Evolutionary conservation across 1,284 basidiomycete genomes (phyloP).

Genomic region (Moesziomyces globuligerus): DNA sequence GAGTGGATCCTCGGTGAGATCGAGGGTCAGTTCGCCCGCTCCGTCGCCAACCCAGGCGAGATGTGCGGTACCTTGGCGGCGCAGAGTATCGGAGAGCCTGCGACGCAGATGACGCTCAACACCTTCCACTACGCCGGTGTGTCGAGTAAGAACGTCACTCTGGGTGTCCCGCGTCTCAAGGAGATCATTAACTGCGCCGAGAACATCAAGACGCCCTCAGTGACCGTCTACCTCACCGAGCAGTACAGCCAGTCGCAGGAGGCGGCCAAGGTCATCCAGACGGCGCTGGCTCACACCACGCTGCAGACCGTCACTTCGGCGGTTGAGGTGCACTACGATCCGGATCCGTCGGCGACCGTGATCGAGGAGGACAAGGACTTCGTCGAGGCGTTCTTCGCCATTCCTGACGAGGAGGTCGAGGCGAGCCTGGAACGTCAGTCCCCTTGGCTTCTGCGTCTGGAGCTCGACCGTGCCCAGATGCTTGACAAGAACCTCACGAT

Average conservation of each 20-base stretch:
- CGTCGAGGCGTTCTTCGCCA: constrained; percentile 98
- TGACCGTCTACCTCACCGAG: constrained; percentile 79
- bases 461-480: constrained; percentile 96
- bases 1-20: constrained; percentile 98
- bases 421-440: constrained; percentile 90
- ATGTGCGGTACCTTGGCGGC: constrained; percentile 99
- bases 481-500: constrained; percentile 96
- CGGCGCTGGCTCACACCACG: constrained; percentile 92
- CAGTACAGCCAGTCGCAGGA: constrained; percentile 69
- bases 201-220: constrained; percentile 97
- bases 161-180: constrained; percentile 97
- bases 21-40: constrained; percentile 77
- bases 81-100: constrained; percentile 98
- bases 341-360: constrained; percentile 87
- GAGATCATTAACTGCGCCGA: constrained; percentile 99
- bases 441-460: constrained; percentile 95
- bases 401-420: constrained; percentile 96
- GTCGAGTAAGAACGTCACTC: constrained; percentile 97
- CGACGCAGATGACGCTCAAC: constrained; percentile 99
- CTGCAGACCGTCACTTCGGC: constrained; percentile 93
- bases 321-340: constrained; percentile 98
- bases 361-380: constrained; percentile 97
- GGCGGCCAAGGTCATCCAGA: constrained; percentile 84
- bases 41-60: constrained; percentile 91
- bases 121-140: constrained; percentile 99